Evolutionary conservation across 805 yeast genomes (phyloP), one percentile per base, ranked within the genome.

Genomic region (Hanseniaspora lindneri): DNA sequence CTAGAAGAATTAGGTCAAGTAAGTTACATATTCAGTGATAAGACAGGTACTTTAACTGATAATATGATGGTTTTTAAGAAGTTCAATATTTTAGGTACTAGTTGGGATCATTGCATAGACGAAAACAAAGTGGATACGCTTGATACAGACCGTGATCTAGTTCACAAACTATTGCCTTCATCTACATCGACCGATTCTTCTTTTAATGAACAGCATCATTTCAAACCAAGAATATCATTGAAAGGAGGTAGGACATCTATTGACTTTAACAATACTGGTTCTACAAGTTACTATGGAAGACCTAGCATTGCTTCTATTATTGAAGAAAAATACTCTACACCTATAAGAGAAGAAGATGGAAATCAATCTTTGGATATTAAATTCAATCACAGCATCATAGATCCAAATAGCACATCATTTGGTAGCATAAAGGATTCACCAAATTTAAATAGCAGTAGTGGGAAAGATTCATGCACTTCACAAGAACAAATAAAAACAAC

Each of bases 1-100:
- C 73, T 92, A 54, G 99, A 92, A 61, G 98, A 92, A 64, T 69
- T 92, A 56, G 99, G 99, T 2, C 99, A 92, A 61, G 96, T 94
- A 1, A 81, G 95, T 42, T 88, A 89, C 60, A 74, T 92, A 3
- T 92, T 92, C 62, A 83, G 95, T 52, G 99, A 92, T 64, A 92
- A 92, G 63, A 92, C 98, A 0, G 99, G 99, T 9, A 92, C 99
- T 0, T 71, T 92, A 52, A 92, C 99, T 0, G 97, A 92, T 57
- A 92, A 92, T 60, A 67, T 80, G 56, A 92, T 92, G 99, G 67
- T 89, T 24, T 92, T 92, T 62, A 72, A 96, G 40, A 88, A 88
- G 59, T 75, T 89, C 55, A 77, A 94, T 9, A 80, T 92, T 4
- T 80, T 83, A 47, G 99, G 99, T 2, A 72, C 80, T 3, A 77